Base-by-base conservation (phyloP, 208 protist species). In the Trypanosoma mega region DNA sequence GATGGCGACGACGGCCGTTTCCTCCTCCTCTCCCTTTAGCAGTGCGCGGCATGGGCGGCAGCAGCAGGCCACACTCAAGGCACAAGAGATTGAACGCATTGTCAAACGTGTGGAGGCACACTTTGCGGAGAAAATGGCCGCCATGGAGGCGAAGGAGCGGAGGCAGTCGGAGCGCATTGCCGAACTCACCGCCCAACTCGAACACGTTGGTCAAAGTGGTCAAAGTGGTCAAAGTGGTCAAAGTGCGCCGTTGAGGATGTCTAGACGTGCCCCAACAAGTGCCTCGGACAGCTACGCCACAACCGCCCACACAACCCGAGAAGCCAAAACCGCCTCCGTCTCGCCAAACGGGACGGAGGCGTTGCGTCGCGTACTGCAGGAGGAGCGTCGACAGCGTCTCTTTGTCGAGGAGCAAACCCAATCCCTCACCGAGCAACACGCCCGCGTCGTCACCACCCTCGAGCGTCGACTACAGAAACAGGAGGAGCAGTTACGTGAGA, bases 341-440 rank as follows among this genome's bases (percentile, higher is more conserved):
- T 49, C 34, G 53, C 20, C 48, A 18, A 1, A 7, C 2, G 45
- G 12, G 34, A 29, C 76, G 51, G 49, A 29, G 30, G 27, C 7
- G 30, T 0, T 93, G 27, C 69, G 77, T 16, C 57, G 66, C 14
- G 66, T 75, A 16, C 72, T 91, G 11, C 61, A 83, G 27, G 76
- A 76, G n/a, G 82, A 92, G 56, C 90, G 85, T 63, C 72, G 78
- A 20, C 85, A 94, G 74, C 74, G 88, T 3, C 68, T 92, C n/a
- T 75, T 78, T 16, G 79, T 90, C 12, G 88, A 94, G 56, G 82
- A 94, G 68, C 85, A 92, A 44, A 94, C 80, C 24, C 82, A 94
- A 48, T 73, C 44, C 21, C 68, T 94, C 34, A 82, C 78, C 21
- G 82, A 94, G 63, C 85, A 92, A 66, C 88, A 92, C 52, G 77